These are phyloP conservation scores for Verticillium nonalfalfae DNA, from an alignment of 2,329 filamentous ascomycete genomes.

Conservation along the genomic window DNA sequence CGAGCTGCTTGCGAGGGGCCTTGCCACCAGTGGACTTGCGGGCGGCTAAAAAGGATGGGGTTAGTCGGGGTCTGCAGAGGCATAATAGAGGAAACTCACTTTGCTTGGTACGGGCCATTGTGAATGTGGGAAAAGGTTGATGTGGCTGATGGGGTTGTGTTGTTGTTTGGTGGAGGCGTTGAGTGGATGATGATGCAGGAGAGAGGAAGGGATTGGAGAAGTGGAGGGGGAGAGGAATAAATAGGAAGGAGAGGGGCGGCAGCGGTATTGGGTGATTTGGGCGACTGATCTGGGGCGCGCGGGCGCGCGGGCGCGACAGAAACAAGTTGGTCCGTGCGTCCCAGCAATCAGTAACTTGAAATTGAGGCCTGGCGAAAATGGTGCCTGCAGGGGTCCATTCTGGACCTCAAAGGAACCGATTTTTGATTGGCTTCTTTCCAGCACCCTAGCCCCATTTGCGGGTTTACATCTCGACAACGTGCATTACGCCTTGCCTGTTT, in stretches of 20 bases:
- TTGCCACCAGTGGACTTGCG: constrained; percentile 77
- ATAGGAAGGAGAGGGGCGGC: constrained; percentile 20
- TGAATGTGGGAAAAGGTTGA: constrained; percentile 19
- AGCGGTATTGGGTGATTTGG: constrained; percentile 12
- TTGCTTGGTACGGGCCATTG: constrained; percentile 62
- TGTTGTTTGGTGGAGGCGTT: constrained; percentile 17
- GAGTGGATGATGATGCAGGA: constrained; percentile 32
- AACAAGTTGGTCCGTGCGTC: constrained; percentile 5
- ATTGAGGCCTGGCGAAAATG: constrained; percentile 2
- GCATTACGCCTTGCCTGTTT: not conserved
- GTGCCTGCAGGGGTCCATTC: constrained; percentile 5
- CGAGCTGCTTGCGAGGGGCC: constrained; percentile 90
- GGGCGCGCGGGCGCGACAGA: constrained; percentile 4
- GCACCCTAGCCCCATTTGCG: not conserved
- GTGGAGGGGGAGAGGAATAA: constrained; percentile 22
- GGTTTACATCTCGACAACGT: not conserved
- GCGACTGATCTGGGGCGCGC: not conserved
- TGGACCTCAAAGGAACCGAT: constrained; percentile 4
- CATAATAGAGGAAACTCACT: constrained; percentile 18
- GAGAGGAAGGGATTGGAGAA: constrained; percentile 5
- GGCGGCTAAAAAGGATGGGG: constrained; percentile 24
- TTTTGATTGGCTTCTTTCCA: constrained; percentile 11
- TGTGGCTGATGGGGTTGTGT: constrained; percentile 22
- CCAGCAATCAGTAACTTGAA: not conserved
- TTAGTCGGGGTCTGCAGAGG: not conserved